A percentile compares a stretch with the other conserved stretches of the same genome.
Evolutionary conservation across 2,329 filamentous ascomycete genomes (phyloP).

Genomic region (Stagonosporopsis tanaceti): DNA sequence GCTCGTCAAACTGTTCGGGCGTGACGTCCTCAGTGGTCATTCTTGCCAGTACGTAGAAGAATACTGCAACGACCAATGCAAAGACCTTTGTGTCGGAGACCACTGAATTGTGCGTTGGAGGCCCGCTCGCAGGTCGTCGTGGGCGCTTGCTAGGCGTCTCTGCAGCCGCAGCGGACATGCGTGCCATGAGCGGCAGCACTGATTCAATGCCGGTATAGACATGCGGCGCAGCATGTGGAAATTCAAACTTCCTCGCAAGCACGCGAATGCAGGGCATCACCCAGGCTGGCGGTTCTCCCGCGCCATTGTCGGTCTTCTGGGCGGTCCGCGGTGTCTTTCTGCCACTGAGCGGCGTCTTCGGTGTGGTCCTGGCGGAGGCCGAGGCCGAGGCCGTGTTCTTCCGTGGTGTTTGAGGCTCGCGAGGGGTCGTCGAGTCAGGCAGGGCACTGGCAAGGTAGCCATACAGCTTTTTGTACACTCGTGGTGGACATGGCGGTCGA

Average conservation of each 20-base stretch:
- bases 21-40: conserved; percentile 42
- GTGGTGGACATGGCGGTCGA: conserved; percentile 47
- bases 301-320: conserved; percentile 22
- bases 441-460: conserved; percentile 79
- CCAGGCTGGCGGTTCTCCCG: conserved; percentile 60
- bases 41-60: conserved; percentile 66
- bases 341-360: conserved; percentile 36
- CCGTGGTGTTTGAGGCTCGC: conserved; percentile 45
- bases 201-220: conserved; percentile 75
- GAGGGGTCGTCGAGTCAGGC: conserved; percentile 47
- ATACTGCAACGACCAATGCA: conserved; percentile 67
- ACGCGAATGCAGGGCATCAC: conserved; percentile 72
- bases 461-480: conserved; percentile 82
- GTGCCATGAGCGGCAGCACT: conserved; percentile 54
- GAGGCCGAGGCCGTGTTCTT: conserved; percentile 34
- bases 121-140: conserved; percentile 46
- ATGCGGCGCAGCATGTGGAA: conserved; percentile 71
- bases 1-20: conserved; percentile 43
- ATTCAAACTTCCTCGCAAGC: conserved; percentile 69
- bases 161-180: conserved; percentile 41
- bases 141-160: conserved; percentile 58
- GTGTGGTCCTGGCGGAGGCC: conserved; percentile 33
- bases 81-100: conserved; percentile 33
- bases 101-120: conserved; percentile 12
- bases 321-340: conserved; percentile 34